Evolutionary conservation across 192 early-diverging fungal genomes (phyloP), one percentile per base, ranked within the genome.

Genomic region (Podila horticola): DNA sequence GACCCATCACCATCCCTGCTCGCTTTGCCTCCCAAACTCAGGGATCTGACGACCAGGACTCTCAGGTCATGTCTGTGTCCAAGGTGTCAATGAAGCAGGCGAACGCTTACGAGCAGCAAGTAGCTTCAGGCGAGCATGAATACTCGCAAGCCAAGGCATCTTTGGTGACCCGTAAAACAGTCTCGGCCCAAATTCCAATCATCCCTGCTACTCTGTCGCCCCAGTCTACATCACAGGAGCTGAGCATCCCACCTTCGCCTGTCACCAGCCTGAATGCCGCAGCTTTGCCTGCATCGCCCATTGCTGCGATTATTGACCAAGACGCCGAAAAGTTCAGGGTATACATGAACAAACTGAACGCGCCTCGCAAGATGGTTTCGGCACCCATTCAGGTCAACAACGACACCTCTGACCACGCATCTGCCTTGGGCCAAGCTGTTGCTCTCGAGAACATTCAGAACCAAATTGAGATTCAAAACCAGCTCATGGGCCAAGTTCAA

Each of bases 281-380:
- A 3, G 45, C 59, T 1, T 12, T 20, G 24, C 76, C 77, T 24
- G 58, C 48, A 4, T 81, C 77, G 1, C 77, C 77, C 6, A 64
- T 81, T 64, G 71, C 77, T 0, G 71, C 77, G 5, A 81, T 81
- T 17, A 81, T 81, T 49, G 77, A 81, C 57, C 77, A 81, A 20
- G 77, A 81, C 34, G 77, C 77, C 41, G 77, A 81, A 33, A 81
- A 81, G 48, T 81, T 73, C 48, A 63, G 77, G 20, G 71, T 81
- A 28, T 73, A 69, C 10, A 81, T 81, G 71, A 81, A 73, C 36
- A 81, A 81, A 24, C 30, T 73, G 17, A 65, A 33, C 31, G 20
- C 20, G 10, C 70, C 70, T 41, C 77, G 77, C 19, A 73, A 73
- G 62, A 49, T 17, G 31, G 29, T 45, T 0, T 31, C 70, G 10